phyloP scores from a whole-genome alignment of 2,329 filamentous ascomycete species.

The Teratosphaeria gauchensis region DNA sequence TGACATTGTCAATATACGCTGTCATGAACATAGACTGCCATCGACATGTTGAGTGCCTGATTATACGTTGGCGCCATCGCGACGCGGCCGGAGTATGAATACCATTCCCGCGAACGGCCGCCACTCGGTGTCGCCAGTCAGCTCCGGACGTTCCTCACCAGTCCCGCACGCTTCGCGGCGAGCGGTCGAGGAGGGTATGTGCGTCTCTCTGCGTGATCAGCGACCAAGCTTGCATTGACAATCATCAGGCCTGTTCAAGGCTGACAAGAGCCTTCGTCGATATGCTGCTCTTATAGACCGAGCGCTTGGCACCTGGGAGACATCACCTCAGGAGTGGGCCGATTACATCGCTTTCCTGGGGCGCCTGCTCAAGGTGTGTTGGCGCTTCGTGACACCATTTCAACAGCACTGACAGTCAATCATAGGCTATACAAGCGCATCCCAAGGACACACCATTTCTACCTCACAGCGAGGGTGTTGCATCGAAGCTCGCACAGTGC shows the following conservation, averaged over 20 bases:
- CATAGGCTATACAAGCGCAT: conserved; percentile 76
- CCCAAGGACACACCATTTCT: conserved; percentile 62
- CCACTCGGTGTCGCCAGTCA: conserved; percentile 63
- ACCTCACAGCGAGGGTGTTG: conserved; percentile 72
- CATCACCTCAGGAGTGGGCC: conserved; percentile 92
- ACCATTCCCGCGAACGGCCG: conserved; percentile 51
- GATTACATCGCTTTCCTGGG: conserved; percentile 98
- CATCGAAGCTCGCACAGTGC: conserved; percentile 89
- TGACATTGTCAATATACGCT: neutral
- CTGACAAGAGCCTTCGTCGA: conserved; percentile 65
- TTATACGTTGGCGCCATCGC: neutral
- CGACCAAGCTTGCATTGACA: neutral
- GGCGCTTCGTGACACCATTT: neutral
- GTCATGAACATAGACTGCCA: neutral
- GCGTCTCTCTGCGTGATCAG: conserved; percentile 9
- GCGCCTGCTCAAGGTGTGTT: conserved; percentile 68
- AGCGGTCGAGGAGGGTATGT: conserved; percentile 65
- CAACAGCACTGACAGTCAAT: neutral
- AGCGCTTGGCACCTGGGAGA: conserved; percentile 82
- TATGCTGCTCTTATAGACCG: conserved; percentile 85
- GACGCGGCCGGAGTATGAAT: conserved; percentile 41
- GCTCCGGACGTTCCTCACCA: conserved; percentile 72
- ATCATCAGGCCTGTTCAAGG: conserved; percentile 45
- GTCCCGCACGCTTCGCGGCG: conserved; percentile 67
- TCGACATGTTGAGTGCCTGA: neutral